Percentiles rank a stretch among this genome's conserved stretches.
Conservation (phyloP, 768 basidiomycete genomes). For the Tricholoma terreum region DNA sequence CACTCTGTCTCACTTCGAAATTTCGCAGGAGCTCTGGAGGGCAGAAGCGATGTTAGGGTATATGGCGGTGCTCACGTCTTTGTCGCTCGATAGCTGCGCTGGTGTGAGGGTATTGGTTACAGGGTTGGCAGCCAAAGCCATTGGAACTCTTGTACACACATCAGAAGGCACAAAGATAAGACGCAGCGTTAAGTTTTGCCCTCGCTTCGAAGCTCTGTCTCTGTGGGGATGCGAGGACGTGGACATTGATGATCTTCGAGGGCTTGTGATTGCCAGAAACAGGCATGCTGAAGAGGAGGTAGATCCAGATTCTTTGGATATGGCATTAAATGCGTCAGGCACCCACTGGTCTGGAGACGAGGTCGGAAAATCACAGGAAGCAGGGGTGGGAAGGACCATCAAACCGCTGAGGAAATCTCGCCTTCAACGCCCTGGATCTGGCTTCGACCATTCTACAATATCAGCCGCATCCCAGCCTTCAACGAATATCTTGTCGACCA, state of each 20-base stretch:
- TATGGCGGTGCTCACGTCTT: conserved; percentile 45
- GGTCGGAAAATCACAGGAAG: conserved; percentile 11
- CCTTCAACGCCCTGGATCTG: conserved; percentile 18
- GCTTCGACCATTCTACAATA: conserved; percentile 23
- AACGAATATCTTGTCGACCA: neutral
- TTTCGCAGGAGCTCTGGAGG: conserved; percentile 35
- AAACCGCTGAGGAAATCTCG: conserved; percentile 36
- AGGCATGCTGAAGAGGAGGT: conserved; percentile 22
- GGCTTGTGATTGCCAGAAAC: conserved; percentile 37
- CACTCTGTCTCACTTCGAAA: conserved; percentile 44
- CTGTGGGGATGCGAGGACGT: conserved; percentile 52
- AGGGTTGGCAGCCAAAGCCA: conserved; percentile 35
- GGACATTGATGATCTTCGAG: conserved; percentile 32
- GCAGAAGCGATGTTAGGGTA: conserved; percentile 46
- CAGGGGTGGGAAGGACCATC: conserved; percentile 25
- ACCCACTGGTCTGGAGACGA: conserved; percentile 6
- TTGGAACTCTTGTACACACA: conserved; percentile 18
- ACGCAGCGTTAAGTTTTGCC: conserved; percentile 46
- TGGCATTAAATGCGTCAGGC: conserved; percentile 11
- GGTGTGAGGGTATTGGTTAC: conserved; percentile 40
- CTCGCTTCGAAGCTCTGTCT: conserved; percentile 46
- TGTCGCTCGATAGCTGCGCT: conserved; percentile 46
- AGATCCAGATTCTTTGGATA: conserved; percentile 15
- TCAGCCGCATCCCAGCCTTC: neutral
- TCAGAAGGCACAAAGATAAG: conserved; percentile 10